These are phyloP conservation scores for Serendipita indica DNA, from an alignment of 768 basidiomycete species.

Conservation along the genomic window DNA sequence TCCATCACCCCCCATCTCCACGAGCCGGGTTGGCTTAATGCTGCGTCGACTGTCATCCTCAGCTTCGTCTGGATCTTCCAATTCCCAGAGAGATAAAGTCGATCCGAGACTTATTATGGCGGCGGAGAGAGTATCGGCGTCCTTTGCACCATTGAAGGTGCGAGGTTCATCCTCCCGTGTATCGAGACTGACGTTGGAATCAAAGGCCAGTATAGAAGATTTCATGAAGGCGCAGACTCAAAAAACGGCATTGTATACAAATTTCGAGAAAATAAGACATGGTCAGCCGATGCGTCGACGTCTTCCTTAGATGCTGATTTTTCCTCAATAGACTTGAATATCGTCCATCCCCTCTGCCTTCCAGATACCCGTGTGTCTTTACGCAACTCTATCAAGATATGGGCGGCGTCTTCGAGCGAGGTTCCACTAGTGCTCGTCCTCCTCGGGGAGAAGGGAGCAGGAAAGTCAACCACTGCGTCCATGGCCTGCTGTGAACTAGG, in stretches of 20 bases:
- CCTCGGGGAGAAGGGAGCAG: neutral
- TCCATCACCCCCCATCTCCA: neutral
- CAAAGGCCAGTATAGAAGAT: neutral
- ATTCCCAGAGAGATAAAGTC: neutral
- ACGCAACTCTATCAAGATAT: neutral
- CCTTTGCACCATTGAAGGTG: no score
- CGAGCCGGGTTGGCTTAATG: neutral
- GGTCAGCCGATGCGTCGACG: neutral
- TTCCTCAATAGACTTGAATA: neutral
- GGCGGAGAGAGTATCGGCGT: neutral
- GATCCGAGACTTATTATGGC: neutral
- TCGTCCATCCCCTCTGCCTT: neutral
- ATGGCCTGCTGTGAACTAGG: neutral
- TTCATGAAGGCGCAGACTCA: neutral
- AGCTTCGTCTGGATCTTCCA: neutral
- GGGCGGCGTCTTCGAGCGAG: neutral
- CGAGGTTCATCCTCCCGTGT: no score
- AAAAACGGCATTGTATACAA: neutral
- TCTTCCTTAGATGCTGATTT: neutral
- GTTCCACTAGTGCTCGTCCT: neutral
- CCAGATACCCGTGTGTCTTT: neutral
- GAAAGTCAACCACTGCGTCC: neutral
- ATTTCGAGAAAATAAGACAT: neutral
- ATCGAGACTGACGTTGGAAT: no score
- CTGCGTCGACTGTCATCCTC: slow-evolving; percentile 6